A percentile compares a stretch with the other conserved stretches of the same genome.
Conservation (phyloP, 345 rosid species). For the Syzygium oleosum region DNA sequence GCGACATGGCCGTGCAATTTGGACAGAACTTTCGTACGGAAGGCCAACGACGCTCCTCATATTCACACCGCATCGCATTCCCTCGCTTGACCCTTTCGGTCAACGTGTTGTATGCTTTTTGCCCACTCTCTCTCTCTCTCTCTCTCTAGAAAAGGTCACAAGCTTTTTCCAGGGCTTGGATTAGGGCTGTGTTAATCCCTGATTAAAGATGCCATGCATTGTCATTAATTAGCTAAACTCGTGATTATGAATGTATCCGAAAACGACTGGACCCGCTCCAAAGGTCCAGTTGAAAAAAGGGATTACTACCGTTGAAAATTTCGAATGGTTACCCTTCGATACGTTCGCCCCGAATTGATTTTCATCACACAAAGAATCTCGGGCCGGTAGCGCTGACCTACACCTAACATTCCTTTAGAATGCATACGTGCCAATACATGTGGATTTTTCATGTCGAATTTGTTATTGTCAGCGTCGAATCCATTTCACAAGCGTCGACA, state of each 20-base stretch:
- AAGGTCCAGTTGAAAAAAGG: background rate
- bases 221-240: background rate
- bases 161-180: background rate
- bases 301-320: background rate
- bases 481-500: rapidly evolving
- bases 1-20: background rate
- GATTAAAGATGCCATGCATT: background rate
- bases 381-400: rapidly evolving
- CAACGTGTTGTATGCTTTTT: background rate
- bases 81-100: background rate
- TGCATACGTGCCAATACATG: background rate
- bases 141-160: background rate
- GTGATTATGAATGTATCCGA: background rate
- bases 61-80: background rate
- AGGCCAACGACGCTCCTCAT: background rate
- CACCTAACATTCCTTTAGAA: background rate
- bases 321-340: rapidly evolving
- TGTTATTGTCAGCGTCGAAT: rapidly evolving
- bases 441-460: background rate
- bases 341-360: rapidly evolving
- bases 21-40: background rate
- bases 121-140: background rate
- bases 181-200: background rate
- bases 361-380: background rate
- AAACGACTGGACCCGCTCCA: background rate